phyloP scores from a whole-genome alignment of 306 rosid species.

The Trichosanthes cucumerina region DNA sequence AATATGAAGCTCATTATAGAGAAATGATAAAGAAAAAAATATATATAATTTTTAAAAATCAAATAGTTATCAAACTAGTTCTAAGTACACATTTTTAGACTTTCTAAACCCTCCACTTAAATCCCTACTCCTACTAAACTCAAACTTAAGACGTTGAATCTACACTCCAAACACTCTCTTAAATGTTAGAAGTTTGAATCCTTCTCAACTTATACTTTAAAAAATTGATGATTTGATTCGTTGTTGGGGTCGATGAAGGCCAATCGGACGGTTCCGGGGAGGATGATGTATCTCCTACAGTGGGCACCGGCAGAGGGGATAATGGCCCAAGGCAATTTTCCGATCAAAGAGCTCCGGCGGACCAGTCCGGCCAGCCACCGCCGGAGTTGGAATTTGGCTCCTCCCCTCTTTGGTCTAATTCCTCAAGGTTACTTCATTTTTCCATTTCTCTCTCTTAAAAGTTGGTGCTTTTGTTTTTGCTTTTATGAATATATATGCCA shows the following conservation, averaged over 20 bases:
- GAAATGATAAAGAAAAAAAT: no score
- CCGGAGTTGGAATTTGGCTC: slow-evolving; percentile 43
- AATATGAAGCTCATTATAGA: no score
- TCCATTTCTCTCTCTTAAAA: neutral
- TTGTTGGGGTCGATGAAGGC: slow-evolving; percentile 22
- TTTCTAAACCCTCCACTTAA: no score
- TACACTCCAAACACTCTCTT: no score
- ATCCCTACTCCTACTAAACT: no score
- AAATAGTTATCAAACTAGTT: no score
- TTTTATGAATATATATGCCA: neutral
- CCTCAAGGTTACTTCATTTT: slow-evolving; percentile 49
- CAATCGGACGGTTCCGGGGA: slow-evolving; percentile 91
- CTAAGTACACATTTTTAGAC: no score
- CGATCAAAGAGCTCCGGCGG: slow-evolving; percentile 43
- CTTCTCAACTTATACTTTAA: no score
- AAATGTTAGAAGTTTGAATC: neutral
- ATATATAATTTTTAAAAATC: no score
- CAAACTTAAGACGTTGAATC: no score
- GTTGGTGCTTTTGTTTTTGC: neutral
- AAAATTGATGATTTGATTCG: neutral
- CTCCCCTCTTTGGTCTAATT: slow-evolving; percentile 67
- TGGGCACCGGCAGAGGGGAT: slow-evolving; percentile 18
- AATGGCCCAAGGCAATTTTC: slow-evolving; percentile 24
- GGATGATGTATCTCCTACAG: slow-evolving; percentile 56
- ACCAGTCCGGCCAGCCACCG: slow-evolving; percentile 30